These are phyloP conservation scores for Podospora pseudocomata DNA, from an alignment of 495 filamentous ascomycete species.

Conservation along the genomic window DNA sequence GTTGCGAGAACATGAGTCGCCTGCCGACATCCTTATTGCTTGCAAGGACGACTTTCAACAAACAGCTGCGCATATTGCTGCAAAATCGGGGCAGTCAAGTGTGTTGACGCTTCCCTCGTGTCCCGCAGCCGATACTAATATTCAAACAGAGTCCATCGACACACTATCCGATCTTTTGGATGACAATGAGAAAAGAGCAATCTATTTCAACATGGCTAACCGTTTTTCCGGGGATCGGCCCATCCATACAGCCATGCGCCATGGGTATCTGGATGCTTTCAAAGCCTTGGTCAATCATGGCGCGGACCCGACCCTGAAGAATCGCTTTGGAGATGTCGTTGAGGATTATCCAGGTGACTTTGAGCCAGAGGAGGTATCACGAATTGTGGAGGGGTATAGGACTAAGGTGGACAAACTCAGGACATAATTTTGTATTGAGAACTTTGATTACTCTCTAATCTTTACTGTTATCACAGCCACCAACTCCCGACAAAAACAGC, in stretches of 20 bases:
- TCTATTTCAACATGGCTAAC: conserved; percentile 33
- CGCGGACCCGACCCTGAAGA: conserved; percentile 30
- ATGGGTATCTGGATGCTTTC: conserved; percentile 27
- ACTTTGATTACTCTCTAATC: background rate
- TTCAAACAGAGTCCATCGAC: conserved; percentile 26
- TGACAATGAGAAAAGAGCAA: conserved; percentile 13
- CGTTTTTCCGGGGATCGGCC: conserved; percentile 31
- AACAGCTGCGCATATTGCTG: conserved; percentile 33
- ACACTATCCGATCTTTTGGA: conserved; percentile 22
- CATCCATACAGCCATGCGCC: conserved; percentile 31
- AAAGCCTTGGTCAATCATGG: conserved; percentile 25
- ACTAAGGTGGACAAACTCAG: background rate
- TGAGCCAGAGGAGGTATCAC: conserved; percentile 25
- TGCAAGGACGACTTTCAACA: conserved; percentile 33
- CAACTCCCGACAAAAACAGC: background rate
- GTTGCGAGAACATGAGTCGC: conserved; percentile 17
- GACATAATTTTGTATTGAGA: background rate
- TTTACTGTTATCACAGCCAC: background rate
- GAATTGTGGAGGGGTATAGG: conserved; percentile 22
- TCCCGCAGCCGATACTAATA: background rate
- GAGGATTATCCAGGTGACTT: conserved; percentile 29
- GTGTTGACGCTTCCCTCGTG: background rate
- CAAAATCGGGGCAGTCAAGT: conserved; percentile 28
- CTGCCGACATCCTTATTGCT: conserved; percentile 24
- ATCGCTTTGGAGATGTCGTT: conserved; percentile 31